Base-by-base conservation (phyloP, 257 asterid species). In the Linaria vulgaris region DNA sequence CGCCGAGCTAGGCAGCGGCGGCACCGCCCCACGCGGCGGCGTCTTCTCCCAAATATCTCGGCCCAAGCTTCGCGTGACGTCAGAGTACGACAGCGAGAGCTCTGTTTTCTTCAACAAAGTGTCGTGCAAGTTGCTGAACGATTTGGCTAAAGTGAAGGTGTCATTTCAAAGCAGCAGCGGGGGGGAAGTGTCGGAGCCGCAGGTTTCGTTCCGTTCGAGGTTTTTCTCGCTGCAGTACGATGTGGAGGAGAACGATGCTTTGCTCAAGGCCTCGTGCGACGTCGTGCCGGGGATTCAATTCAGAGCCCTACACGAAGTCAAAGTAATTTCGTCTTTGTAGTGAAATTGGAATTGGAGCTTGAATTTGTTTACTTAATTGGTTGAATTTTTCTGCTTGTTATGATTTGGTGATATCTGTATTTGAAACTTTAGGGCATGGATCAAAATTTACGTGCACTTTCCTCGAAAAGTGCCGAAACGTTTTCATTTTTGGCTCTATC, bases 71-170 rank as follows among this genome's bases (percentile, higher is more conserved):
- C 85, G 98, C 43, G 88, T 91, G 56, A 86, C 97, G 5, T 64
- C 97, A 14, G 96, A 88, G 79, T 91, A 86, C 70, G 97, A 91
- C 83, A 91, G 98, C 27, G 98, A 91, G 10, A 77, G 77, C 78
- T 73, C 97, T 21, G 74, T 79, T 9, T 88, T 91, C 82, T 69
- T 84, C 64, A 80, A 91, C 81, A 86, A 84, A 72, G 69, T 78
- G 51, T 91, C 96, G 24, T 88, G 96, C 78, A 91, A 79, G 73
- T 59, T 91, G 38, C 56, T 91, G 37, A 91, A 91, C 48, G 76
- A 82, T 74, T 73, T 91, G 6, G 95, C 83, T 3, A 91, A 91
- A 72, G 27, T 88, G 61, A 91, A 79, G 81, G 41, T 91, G 22
- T 78, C 95, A 5, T 91, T 91, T 61, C 86, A 71, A 56, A 86